These are phyloP conservation scores for Naganishia liquefaciens DNA, from an alignment of 1,284 basidiomycete genomes.

Conservation along the genomic window DNA sequence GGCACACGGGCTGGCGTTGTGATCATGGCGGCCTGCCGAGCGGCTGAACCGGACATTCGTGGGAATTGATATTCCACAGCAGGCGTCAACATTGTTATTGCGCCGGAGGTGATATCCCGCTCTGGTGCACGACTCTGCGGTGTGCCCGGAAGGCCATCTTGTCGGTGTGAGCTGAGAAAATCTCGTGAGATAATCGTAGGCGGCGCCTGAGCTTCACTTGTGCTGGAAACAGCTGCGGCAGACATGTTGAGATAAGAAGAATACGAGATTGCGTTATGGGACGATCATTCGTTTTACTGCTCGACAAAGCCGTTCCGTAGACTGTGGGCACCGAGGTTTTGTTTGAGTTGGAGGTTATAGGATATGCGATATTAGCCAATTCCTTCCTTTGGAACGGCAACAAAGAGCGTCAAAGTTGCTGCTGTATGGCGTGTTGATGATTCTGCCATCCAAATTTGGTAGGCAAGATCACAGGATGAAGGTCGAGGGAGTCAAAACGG, in stretches of 20 bases:
- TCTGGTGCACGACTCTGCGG: background rate
- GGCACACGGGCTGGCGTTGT: background rate
- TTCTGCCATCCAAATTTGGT: conserved; percentile 15
- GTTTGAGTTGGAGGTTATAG: too few species aligned
- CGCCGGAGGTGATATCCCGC: background rate
- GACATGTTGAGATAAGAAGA: background rate
- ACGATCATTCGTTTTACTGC: conserved; percentile 3
- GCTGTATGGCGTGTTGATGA: conserved; percentile 9
- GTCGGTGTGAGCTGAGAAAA: background rate
- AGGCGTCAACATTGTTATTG: background rate
- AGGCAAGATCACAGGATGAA: conserved; percentile 4
- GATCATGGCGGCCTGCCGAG: background rate
- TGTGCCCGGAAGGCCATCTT: background rate
- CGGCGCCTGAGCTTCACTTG: background rate
- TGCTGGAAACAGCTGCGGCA: background rate
- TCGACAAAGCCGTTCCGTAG: too few species aligned
- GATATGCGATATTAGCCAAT: conserved; percentile 16
- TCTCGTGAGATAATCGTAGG: conserved; percentile 12
- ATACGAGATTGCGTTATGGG: background rate
- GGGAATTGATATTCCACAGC: conserved; percentile 2
- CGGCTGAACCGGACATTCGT: background rate
- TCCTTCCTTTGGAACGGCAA: conserved; percentile 18
- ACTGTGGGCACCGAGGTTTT: too few species aligned
- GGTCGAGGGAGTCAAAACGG: conserved; percentile 21
- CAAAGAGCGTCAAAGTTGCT: conserved; percentile 12